Conservation (phyloP, 2,329 filamentous ascomycete genomes). For the Pezicula radicicola region DNA sequence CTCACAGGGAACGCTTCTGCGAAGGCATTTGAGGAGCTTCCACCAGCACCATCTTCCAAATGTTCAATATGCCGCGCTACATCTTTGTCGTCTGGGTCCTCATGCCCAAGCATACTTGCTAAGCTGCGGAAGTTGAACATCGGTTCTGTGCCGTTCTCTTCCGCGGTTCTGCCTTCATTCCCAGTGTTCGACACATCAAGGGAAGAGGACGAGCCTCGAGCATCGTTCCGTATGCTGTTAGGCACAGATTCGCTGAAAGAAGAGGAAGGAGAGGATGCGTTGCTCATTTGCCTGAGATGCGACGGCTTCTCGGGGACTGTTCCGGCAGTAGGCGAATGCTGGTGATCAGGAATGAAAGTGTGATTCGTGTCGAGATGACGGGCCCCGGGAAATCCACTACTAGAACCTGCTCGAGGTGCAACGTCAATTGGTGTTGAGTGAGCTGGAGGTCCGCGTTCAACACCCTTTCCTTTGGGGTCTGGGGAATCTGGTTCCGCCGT, state of each 20-base stretch:
- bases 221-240: slow-evolving; percentile 35
- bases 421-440: slow-evolving; percentile 17
- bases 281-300: slow-evolving; percentile 80
- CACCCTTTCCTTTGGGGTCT: slow-evolving; percentile 62
- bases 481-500: slow-evolving; percentile 28
- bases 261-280: slow-evolving; percentile 78
- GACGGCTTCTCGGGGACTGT: slow-evolving; percentile 60
- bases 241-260: slow-evolving; percentile 67
- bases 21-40: background rate
- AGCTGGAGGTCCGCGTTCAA: slow-evolving; percentile 48
- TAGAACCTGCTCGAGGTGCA: slow-evolving; percentile 8
- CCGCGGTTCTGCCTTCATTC: slow-evolving; percentile 39
- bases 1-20: background rate
- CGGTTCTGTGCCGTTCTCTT: slow-evolving; percentile 55
- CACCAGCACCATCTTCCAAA: slow-evolving; percentile 10
- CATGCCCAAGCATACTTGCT: slow-evolving; percentile 75
- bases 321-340: slow-evolving; percentile 34
- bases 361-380: slow-evolving; percentile 17
- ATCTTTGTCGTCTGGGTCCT: slow-evolving; percentile 38
- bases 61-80: slow-evolving; percentile 23
- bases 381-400: slow-evolving; percentile 15
- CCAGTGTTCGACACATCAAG: slow-evolving; percentile 50
- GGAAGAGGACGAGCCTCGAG: slow-evolving; percentile 37
- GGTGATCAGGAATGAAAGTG: slow-evolving; percentile 30
- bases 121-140: slow-evolving; percentile 92